A percentile compares a stretch with the other conserved stretches of the same genome.
Conservation (phyloP, 106 monocot genomes). For the Iris macrosiphon region DNA sequence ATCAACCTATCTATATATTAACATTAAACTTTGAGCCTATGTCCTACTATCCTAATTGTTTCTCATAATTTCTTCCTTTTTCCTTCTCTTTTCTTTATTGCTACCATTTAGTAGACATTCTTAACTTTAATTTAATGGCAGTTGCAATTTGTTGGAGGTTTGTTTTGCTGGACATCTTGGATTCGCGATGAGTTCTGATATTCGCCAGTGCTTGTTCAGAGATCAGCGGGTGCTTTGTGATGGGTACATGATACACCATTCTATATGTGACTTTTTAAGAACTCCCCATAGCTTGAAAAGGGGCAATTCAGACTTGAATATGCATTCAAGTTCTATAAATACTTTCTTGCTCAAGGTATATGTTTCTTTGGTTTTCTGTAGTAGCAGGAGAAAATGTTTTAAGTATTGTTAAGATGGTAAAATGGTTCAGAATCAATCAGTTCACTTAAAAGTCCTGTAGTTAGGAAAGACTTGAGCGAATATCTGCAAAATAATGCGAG, state of each 20-base stretch:
- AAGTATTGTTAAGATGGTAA: too few relatives aligned
- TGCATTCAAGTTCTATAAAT: background rate
- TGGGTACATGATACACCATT: background rate
- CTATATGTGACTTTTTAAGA: background rate
- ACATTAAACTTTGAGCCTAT: too few relatives aligned
- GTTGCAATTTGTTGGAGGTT: too few relatives aligned
- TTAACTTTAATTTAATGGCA: too few relatives aligned
- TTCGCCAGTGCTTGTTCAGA: slow-evolving; percentile 6
- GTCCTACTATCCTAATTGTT: too few relatives aligned
- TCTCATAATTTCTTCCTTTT: too few relatives aligned
- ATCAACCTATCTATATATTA: too few relatives aligned
- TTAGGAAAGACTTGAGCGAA: background rate
- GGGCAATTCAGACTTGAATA: background rate
- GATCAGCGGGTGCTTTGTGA: background rate
- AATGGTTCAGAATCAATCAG: too few relatives aligned
- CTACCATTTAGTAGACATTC: too few relatives aligned
- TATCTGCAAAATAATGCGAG: too few relatives aligned
- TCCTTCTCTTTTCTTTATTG: too few relatives aligned
- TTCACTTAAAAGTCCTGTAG: background rate
- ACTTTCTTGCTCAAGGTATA: slow-evolving; percentile 14
- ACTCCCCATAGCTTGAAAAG: background rate
- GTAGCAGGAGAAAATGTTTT: background rate
- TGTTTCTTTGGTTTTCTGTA: background rate
- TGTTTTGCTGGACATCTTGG: background rate
- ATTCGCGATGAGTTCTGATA: slow-evolving; percentile 16